Evolutionary conservation across 805 yeast genomes (phyloP).

Genomic region (Saturnispora kantuleensis): DNA sequence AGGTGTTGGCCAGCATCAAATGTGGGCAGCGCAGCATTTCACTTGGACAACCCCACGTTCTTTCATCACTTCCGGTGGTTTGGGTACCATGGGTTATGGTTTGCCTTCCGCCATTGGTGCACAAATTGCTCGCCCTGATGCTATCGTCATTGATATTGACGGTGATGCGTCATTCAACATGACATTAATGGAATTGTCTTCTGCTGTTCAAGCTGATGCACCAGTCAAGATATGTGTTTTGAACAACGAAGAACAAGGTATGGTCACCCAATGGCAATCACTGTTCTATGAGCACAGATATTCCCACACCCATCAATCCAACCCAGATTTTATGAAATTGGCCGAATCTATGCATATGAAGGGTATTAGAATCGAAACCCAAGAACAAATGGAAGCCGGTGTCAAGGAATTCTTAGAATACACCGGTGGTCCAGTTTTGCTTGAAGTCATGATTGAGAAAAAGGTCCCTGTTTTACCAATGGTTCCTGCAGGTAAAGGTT

Average conservation of each 20-base stretch:
- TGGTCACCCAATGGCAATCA: constrained; percentile 99
- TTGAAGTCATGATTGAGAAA: constrained; percentile 86
- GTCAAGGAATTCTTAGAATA: constrained; percentile 62
- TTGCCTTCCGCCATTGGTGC: constrained; percentile 98
- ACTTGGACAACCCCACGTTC: constrained; percentile 89
- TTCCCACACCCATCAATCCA: constrained; percentile 94
- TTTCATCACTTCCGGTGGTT: constrained; percentile 96
- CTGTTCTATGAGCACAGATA: constrained; percentile 94
- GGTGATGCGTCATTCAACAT: constrained; percentile 99
- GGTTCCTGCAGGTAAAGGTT: constrained; percentile 94
- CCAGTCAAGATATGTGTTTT: constrained; percentile 84
- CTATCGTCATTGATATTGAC: constrained; percentile 90
- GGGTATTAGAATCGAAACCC: constrained; percentile 65
- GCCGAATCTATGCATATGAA: constrained; percentile 92
- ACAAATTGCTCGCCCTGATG: constrained; percentile 91
- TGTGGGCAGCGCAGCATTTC: constrained; percentile 99
- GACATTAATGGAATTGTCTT: constrained; percentile 87
- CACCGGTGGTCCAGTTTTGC: constrained; percentile 71
- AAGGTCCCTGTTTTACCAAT: constrained; percentile 95
- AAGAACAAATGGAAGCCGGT: constrained; percentile 51
- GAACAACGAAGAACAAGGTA: constrained; percentile 98
- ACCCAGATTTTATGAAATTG: constrained; percentile 87
- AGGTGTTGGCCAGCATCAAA: constrained; percentile 99
- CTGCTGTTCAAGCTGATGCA: constrained; percentile 89
- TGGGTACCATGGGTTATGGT: constrained; percentile 98